Conservation (phyloP, 2,329 filamentous ascomycete species). For the Talaromyces sp. region DNA sequence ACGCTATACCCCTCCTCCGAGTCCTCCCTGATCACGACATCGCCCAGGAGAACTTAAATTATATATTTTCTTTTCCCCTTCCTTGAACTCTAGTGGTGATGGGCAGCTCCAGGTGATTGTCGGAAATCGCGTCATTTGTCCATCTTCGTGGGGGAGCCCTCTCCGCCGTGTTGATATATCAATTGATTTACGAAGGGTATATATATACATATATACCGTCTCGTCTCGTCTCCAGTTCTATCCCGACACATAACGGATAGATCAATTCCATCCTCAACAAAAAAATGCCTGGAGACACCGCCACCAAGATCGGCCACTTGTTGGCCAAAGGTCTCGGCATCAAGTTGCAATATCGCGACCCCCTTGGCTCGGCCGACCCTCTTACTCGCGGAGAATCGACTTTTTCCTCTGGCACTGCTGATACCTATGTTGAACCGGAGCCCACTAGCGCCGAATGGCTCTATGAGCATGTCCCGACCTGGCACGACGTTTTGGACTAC, state of each 20-base stretch:
- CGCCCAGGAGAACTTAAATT: neutral
- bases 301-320: slow-evolving; percentile 60
- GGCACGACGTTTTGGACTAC: slow-evolving; percentile 54
- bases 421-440: slow-evolving; percentile 76
- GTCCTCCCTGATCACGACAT: slow-evolving; percentile 12
- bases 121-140: neutral
- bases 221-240: neutral
- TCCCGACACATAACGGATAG: neutral
- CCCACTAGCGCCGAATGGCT: slow-evolving; percentile 73
- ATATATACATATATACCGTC: neutral
- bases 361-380: slow-evolving; percentile 49
- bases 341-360: slow-evolving; percentile 65
- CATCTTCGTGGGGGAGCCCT: neutral
- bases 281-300: slow-evolving; percentile 27
- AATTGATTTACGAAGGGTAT: neutral
- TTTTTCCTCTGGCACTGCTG: slow-evolving; percentile 65
- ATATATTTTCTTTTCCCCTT: slow-evolving; percentile 10
- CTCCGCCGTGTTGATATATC: neutral
- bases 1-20: neutral
- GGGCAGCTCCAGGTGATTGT: neutral
- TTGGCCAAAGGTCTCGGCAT: slow-evolving; percentile 78
- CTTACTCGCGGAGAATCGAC: slow-evolving; percentile 73
- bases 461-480: slow-evolving; percentile 54
- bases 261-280: neutral
- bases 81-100: slow-evolving; percentile 5